Evolutionary conservation across 163 green algal species (phyloP).

Genomic region (Chloromonas sp.): DNA sequence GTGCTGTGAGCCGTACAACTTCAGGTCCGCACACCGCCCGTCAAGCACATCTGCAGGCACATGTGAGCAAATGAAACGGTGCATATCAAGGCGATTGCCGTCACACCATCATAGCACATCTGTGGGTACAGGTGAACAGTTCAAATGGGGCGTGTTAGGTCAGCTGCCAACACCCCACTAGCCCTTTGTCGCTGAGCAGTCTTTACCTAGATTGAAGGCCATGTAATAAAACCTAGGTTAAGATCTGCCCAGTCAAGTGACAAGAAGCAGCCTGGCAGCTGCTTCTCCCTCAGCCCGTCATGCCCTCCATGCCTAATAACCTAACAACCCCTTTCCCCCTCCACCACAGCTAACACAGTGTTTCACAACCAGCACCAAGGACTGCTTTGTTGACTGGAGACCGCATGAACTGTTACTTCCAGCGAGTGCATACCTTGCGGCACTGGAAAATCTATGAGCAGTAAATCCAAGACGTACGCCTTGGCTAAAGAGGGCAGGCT

Average conservation of each 20-base stretch:
- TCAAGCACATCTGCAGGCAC: conserved; percentile 37
- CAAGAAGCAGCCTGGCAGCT: no score
- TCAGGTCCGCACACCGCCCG: conserved; percentile 25
- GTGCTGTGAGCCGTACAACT: conserved; percentile 23
- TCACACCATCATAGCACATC: conserved; percentile 21
- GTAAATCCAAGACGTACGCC: conserved; percentile 77
- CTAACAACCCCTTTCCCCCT: not conserved
- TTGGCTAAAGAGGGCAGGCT: conserved; percentile 74
- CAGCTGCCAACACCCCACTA: not conserved
- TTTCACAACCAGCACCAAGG: not conserved
- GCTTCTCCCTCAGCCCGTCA: no score
- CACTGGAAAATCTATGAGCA: conserved; percentile 55
- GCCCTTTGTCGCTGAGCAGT: not conserved
- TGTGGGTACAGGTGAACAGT: conserved; percentile 11
- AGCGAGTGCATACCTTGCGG: conserved; percentile 30
- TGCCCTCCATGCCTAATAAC: not conserved
- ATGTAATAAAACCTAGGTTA: no score
- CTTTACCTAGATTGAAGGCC: no score
- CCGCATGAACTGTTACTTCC: not conserved
- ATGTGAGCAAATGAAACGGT: not conserved
- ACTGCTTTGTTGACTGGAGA: not conserved
- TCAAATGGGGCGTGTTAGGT: not conserved
- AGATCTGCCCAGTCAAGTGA: no score
- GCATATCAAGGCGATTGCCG: not conserved
- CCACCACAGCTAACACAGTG: not conserved